phyloP scores from a whole-genome alignment of 768 basidiomycete species.

The Collybiopsis confluens region DNA sequence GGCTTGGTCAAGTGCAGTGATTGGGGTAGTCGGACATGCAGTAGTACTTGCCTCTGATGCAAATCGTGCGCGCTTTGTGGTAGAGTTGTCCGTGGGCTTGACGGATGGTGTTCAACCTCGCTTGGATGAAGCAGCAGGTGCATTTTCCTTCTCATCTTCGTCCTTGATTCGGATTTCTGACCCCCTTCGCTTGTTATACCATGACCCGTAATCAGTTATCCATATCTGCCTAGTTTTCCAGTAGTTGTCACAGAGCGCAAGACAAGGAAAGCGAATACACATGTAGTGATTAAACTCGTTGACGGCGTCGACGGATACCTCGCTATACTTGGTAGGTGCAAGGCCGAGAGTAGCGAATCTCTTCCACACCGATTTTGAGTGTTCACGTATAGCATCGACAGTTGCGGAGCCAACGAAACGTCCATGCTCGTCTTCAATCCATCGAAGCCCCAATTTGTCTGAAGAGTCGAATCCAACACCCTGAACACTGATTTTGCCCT shows the following conservation, averaged over 20 bases:
- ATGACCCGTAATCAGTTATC: too few relatives aligned
- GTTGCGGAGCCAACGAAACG: neutral
- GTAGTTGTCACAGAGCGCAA: neutral
- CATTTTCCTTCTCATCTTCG: too few relatives aligned
- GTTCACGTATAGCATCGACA: neutral
- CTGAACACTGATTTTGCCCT: neutral
- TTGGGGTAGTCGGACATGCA: too few relatives aligned
- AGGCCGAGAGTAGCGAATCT: neutral
- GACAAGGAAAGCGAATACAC: neutral
- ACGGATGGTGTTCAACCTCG: too few relatives aligned
- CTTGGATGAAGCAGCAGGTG: too few relatives aligned
- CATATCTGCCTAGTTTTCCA: neutral
- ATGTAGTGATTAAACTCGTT: neutral
- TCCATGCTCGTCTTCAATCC: neutral
- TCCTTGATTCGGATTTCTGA: too few relatives aligned
- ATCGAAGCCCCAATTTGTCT: neutral
- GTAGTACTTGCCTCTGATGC: too few relatives aligned
- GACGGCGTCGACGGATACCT: neutral
- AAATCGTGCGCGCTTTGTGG: too few relatives aligned
- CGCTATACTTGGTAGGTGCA: neutral
- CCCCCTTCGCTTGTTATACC: too few relatives aligned
- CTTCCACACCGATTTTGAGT: neutral
- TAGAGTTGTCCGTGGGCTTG: too few relatives aligned
- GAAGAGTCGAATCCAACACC: too few relatives aligned
- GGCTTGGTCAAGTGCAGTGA: too few relatives aligned